Conservation (phyloP, 257 asterid genomes). For the Penstemon eatonii region DNA sequence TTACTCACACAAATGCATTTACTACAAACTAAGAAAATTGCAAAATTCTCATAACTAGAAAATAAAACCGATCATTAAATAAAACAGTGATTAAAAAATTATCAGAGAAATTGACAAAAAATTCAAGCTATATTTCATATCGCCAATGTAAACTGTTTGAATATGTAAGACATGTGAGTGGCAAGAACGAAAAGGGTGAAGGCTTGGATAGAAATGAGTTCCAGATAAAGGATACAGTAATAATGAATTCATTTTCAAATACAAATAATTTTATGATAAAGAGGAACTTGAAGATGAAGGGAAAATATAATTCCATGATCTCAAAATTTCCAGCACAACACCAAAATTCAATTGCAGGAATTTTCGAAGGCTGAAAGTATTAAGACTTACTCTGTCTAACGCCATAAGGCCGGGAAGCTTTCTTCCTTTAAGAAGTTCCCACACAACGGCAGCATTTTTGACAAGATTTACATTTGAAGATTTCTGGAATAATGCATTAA, state of each 20-base stretch:
- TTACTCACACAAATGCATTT: not conserved
- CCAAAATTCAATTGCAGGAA: constrained; percentile 18
- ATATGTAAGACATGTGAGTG: not conserved
- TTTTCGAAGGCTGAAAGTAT: constrained; percentile 20
- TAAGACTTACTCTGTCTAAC: constrained; percentile 69
- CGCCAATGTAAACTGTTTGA: not conserved
- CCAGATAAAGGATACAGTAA: not conserved
- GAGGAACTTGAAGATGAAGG: constrained; percentile 11
- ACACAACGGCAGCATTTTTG: constrained; percentile 61
- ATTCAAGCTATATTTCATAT: not conserved
- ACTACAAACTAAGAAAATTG: constrained; percentile 5
- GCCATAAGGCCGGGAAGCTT: constrained; percentile 94
- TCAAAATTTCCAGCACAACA: constrained; percentile 8
- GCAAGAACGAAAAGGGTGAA: not conserved
- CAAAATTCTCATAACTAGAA: not conserved
- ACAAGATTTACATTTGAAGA: constrained; percentile 43
- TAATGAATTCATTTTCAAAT: not conserved
- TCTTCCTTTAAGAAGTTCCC: constrained; percentile 91
- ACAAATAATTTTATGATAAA: not conserved
- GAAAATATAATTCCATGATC: constrained; percentile 6
- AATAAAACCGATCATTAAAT: not conserved
- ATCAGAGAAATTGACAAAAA: not conserved
- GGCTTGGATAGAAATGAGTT: not conserved
- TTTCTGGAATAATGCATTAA: constrained; percentile 35
- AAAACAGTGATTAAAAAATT: not conserved